Conservation (phyloP, 2,329 filamentous ascomycete genomes). For the Fusarium devonianum region DNA sequence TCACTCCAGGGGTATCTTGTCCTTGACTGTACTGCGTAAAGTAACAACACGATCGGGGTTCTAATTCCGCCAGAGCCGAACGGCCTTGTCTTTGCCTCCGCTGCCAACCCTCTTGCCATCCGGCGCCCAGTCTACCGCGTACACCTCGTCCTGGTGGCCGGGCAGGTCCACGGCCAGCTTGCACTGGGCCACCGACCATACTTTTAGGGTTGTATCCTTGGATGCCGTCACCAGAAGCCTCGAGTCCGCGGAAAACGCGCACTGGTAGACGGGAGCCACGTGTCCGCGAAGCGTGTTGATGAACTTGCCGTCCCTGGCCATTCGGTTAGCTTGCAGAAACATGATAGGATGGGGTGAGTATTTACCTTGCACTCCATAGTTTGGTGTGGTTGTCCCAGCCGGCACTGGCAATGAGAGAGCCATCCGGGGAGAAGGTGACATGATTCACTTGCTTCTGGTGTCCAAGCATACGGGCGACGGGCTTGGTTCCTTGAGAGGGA, state of each 20-base stretch:
- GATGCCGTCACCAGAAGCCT: conserved; percentile 85
- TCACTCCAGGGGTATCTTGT: conserved; percentile 35
- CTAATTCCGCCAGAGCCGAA: conserved; percentile 71
- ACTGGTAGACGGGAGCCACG: conserved; percentile 89
- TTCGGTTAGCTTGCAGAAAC: conserved; percentile 22
- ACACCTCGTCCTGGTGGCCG: conserved; percentile 91
- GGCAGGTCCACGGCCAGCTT: conserved; percentile 84
- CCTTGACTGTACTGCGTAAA: conserved; percentile 15
- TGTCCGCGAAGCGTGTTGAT: conserved; percentile 88
- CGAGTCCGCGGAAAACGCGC: conserved; percentile 90
- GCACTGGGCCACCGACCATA: conserved; percentile 88
- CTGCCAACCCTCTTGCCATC: conserved; percentile 89
- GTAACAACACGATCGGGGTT: conserved; percentile 23
- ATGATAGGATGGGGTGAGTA: background rate
- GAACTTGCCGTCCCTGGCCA: conserved; percentile 72
- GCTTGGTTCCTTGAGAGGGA: conserved; percentile 78
- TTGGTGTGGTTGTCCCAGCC: conserved; percentile 96
- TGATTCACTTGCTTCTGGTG: conserved; percentile 98
- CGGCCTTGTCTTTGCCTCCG: conserved; percentile 89
- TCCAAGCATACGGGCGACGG: conserved; percentile 85
- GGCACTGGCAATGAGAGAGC: conserved; percentile 83
- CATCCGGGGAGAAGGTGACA: conserved; percentile 92
- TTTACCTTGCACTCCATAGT: conserved; percentile 80
- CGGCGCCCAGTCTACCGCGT: conserved; percentile 92
- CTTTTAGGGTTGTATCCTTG: conserved; percentile 93